Base-by-base conservation (phyloP, 1,139 yeast species). In the Suhomyces atakaporum region DNA sequence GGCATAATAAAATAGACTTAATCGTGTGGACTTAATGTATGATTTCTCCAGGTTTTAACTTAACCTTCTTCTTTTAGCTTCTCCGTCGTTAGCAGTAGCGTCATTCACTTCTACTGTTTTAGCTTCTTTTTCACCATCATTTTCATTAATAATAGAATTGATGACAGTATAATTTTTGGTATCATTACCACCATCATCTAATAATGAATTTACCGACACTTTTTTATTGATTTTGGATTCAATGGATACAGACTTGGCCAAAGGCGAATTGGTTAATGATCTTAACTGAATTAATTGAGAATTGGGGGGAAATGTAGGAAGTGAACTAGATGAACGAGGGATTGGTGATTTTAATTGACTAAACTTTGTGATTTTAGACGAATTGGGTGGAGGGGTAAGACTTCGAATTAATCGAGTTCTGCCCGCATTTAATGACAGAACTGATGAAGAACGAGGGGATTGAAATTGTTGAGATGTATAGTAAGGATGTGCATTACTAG, bases 141-240 rank as follows among this genome's bases (percentile, higher is more conserved):
- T 23, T 20, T 22, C 22, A 20, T 16, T 16, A 9, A 24, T 24
- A 12, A 12, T 24, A n/a, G 26, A 24, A 7, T 24, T n/a, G 15
- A 24, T 12, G 15, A 24, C 26, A 9, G 8, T 12, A 9, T 4
- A 12, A 7, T 12, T 12, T 12, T 24, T 24, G 9, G 26, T 24
- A n/a, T 24, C 26, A 15, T 5, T 15, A 24, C 15, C 5, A 12
- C 23, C 20, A 8, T 46, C 55, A 18, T 56, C 67, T 32, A 66
- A 51, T 35, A 66, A 49, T 13, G 68, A 63, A 24, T 53, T 55
- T 10, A 66, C 66, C 19, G 64, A 56, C 2, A 66, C 68, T 34
- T 47, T 46, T 36, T 61, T 62, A 33, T 46, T 48, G 19, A 22
- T 22, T 14, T 38, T 38, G 16, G 29, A 36, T 7, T 42, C 47